Evolutionary conservation across 1,284 basidiomycete species (phyloP).

Genomic region (Ganoderma sinense): DNA sequence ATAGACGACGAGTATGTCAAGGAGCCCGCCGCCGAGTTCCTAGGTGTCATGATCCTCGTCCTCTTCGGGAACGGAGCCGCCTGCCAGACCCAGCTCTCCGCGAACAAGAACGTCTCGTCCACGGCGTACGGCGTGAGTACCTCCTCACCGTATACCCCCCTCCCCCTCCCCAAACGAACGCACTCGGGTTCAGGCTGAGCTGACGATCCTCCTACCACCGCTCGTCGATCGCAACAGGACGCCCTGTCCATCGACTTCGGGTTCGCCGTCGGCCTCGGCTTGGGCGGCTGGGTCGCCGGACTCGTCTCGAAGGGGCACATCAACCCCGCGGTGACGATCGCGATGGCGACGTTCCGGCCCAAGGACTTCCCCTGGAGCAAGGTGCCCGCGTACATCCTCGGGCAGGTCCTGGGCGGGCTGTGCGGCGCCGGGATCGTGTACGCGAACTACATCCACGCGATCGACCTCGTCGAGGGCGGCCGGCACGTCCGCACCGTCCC

Average conservation of each 20-base stretch:
- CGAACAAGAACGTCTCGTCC: slow-evolving; percentile 56
- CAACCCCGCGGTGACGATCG: slow-evolving; percentile 81
- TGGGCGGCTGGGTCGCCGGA: slow-evolving; percentile 73
- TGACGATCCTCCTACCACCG: neutral
- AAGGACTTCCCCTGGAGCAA: slow-evolving; percentile 79
- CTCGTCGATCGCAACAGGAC: slow-evolving; percentile 45
- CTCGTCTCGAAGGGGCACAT: slow-evolving; percentile 81
- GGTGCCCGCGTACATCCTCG: slow-evolving; percentile 74
- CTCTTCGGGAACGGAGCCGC: slow-evolving; percentile 71
- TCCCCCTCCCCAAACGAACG: no score
- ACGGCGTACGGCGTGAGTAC: slow-evolving; percentile 66
- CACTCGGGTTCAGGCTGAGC: no score
- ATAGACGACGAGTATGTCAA: slow-evolving; percentile 46
- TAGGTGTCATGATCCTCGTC: slow-evolving; percentile 71
- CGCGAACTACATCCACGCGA: slow-evolving; percentile 79
- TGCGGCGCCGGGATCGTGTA: slow-evolving; percentile 77
- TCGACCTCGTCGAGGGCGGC: slow-evolving; percentile 75
- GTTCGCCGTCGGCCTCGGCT: slow-evolving; percentile 70
- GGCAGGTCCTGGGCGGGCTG: slow-evolving; percentile 77
- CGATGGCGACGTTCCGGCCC: slow-evolving; percentile 67
- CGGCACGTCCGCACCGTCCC: slow-evolving; percentile 63
- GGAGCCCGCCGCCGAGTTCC: slow-evolving; percentile 76
- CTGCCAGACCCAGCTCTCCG: slow-evolving; percentile 68
- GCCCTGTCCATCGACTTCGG: slow-evolving; percentile 68
- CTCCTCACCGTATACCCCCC: no score